Evolutionary conservation across 805 yeast species (phyloP), one percentile per base, ranked within the genome.

Genomic region (Ogataea glucozyma): DNA sequence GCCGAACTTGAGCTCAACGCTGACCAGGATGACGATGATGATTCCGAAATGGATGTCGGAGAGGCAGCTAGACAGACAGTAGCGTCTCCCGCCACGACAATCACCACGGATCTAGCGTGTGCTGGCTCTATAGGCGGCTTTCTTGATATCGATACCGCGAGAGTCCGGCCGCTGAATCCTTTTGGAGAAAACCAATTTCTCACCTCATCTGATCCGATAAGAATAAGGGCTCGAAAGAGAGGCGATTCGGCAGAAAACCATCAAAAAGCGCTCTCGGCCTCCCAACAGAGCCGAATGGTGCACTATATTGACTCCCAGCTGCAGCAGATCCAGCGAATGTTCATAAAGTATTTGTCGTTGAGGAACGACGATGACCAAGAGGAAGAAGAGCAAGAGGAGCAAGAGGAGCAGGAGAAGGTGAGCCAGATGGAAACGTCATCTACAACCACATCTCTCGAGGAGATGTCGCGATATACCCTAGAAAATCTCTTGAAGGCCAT

Each of bases 201-300:
- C 30, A 46, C 47, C 10, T 52, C 66, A 3, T 56, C 63, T 2
- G 37, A 43, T 13, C 60, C 64, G 7, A 45, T 53, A 4, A 44
- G 47, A 11, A 49, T 61, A 12, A 37, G 14, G 33, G 11, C 26
- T 2, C 13, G 18, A 20, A 27, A 31, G 18, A 58, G 66, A 44
- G 56, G 65, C 31, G 24, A 10, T 22, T 22, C 12, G 22, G 33
- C 10, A 4, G 9, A 6, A 17, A 22, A 11, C 26, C 29, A 12
- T 26, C 11, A 30, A 9, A 7, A n/a, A 10, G 10, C 18, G 7
- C 61, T 76, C 3, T 67, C 75, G 0, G 51, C 58, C 31, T 48
- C 70, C 0, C 89, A 84, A 52, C 85, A 82, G 56, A 73, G 80
- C 32, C 72, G 73, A 49, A 67, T 83, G 45, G 62, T 75, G 17